Base-by-base conservation (phyloP, 2,329 filamentous ascomycete genomes). In the Aspergillus costaricaensis region DNA sequence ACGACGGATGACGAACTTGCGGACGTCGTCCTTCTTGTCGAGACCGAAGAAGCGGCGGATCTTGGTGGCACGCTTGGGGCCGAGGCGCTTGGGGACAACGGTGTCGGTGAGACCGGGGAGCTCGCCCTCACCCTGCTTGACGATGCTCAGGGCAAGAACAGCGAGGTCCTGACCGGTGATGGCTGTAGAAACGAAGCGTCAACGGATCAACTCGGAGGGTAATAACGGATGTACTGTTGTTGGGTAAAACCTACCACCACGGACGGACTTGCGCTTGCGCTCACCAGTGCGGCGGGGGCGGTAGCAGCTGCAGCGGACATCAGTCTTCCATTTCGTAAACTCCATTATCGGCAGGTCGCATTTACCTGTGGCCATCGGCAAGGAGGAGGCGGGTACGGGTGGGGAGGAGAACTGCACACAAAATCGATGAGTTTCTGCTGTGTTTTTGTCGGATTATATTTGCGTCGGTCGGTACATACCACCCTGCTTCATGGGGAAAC, bases 401-500 rank as follows among this genome's bases (percentile, higher is more conserved):
- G 76, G 95, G 93, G 83, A 96, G 91, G 88, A 99, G 76, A 68
- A 79, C 77, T 94, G 81, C 66, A 67, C 51, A 63, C 58, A 52
- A 36, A 32, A 57, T 65, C 57, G 64, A 69, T 76, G 55, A 74
- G 74, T 70, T 72, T 70, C 61, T 62, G 44, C 54, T 57, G 50
- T 55, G 30, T 43, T 62, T 56, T 61, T 67, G 62, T 64, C 61
- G 65, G 59, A 66, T 68, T 44, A 70, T 68, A 63, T 61, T 66
- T 57, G 58, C 55, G 52, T 67, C 65, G 68, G 65, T 65, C 68
- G 65, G 55, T 64, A 80, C 79, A 73, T 81, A 81, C 79, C 76
- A 87, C 95, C 95, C 90, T 99, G 96, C 92, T 99, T 99, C 95
- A 99, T 99, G 75, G 95, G 95, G 89, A 99, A 99, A 86, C 95